These are phyloP conservation scores for Phylloporus sp. DNA, from an alignment of 768 basidiomycete species.

Conservation along the genomic window DNA sequence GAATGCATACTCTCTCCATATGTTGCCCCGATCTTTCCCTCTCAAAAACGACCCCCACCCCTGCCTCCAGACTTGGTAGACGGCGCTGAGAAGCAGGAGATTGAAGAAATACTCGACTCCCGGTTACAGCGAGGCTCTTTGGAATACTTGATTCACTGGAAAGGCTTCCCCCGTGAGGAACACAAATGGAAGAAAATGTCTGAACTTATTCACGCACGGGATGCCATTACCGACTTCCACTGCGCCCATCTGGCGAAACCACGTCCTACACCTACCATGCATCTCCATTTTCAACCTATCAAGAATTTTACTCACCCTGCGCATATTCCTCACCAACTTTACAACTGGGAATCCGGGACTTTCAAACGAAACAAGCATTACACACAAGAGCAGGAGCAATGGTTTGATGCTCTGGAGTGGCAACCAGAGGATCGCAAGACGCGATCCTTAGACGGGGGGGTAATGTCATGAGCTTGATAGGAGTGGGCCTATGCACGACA, in stretches of 20 bases:
- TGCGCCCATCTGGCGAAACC: not conserved
- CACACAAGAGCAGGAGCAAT: not conserved
- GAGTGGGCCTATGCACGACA: too few species aligned
- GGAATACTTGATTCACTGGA: constrained; percentile 29
- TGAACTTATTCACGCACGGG: constrained; percentile 7
- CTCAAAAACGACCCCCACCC: not conserved
- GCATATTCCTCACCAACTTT: not conserved
- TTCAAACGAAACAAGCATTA: not conserved
- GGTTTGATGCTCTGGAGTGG: constrained; percentile 1
- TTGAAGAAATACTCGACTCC: constrained; percentile 19
- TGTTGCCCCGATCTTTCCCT: not conserved
- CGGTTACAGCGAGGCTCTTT: not conserved
- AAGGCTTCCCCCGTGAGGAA: constrained; percentile 7
- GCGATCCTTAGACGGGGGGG: not conserved
- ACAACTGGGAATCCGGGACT: not conserved
- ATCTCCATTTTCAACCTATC: not conserved
- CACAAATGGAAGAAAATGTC: constrained; percentile 12
- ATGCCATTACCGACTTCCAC: constrained; percentile 11
- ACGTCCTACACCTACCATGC: not conserved
- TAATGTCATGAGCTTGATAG: constrained; percentile 2
- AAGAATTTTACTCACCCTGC: not conserved
- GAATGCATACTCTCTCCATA: not conserved
- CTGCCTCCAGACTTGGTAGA: not conserved
- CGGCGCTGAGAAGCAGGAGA: not conserved
- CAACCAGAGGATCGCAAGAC: not conserved